phyloP scores from a whole-genome alignment of 176 grass and related monocot genomes.

The Typha latifolia region DNA sequence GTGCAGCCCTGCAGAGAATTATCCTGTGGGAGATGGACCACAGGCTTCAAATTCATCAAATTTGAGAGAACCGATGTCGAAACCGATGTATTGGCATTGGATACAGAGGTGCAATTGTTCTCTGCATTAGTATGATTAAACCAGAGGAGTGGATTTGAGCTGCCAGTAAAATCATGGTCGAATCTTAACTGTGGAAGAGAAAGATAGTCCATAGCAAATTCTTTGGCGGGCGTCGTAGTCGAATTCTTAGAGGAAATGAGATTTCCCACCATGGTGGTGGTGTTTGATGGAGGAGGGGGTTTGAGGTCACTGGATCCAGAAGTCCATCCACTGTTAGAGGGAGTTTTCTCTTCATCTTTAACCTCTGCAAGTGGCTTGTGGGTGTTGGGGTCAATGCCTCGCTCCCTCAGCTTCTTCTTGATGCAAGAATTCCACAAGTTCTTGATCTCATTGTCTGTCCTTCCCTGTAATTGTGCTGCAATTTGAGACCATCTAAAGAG shows the following conservation, averaged over 20 bases:
- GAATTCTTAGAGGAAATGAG: background rate
- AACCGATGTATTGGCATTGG: constrained; percentile 37
- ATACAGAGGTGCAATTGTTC: background rate
- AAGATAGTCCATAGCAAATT: constrained; percentile 35
- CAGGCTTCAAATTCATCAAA: constrained; percentile 27
- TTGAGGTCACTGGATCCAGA: constrained; percentile 46
- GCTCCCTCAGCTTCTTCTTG: constrained; percentile 72
- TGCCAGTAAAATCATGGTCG: constrained; percentile 27
- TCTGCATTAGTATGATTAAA: constrained; percentile 42
- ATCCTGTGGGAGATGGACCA: constrained; percentile 19
- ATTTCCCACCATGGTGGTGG: constrained; percentile 13
- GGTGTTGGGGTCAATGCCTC: constrained; percentile 66
- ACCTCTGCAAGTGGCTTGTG: constrained; percentile 50
- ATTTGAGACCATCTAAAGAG: constrained; percentile 58
- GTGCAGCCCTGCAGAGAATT: constrained; percentile 30
- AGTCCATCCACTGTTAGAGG: constrained; percentile 41
- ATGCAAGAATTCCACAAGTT: constrained; percentile 69
- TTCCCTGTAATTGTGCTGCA: constrained; percentile 61
- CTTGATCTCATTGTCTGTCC: constrained; percentile 76
- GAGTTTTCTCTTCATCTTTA: constrained; percentile 28
- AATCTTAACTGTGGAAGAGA: constrained; percentile 45
- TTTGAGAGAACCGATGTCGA: constrained; percentile 47
- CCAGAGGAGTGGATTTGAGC: constrained; percentile 43
- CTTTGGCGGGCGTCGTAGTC: constrained; percentile 6
- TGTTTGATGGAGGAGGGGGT: constrained; percentile 23